Evolutionary conservation across 306 rosid genomes (phyloP), one percentile per base, ranked within the genome.

Genomic region (Pyrus pyrifolia): DNA sequence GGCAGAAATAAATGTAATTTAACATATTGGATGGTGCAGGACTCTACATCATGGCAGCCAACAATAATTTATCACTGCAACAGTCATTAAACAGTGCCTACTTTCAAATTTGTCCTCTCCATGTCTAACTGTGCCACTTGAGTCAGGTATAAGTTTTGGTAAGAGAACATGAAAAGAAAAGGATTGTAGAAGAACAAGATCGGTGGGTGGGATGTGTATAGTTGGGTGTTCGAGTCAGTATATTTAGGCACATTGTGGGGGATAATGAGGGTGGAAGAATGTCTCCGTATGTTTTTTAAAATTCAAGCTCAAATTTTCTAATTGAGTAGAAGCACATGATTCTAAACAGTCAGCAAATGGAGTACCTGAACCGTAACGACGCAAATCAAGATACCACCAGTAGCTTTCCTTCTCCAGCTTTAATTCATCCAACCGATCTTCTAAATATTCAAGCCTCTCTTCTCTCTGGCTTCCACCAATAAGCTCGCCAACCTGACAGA

Each of bases 341-440:
- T 42, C 66, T 68, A 19, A 46, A 21, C 5, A 75, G 58, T 25
- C n/a, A 23, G 18, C 42, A 38, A 75, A 52, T 69, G 12, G 9
- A 29, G 59, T 45, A 94, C 98, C 98, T 84, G 98, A 92, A 55
- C 98, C 98, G 74, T 94, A 92, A 73, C 98, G 95, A 75, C 97
- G 98, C 85, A 94, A 88, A 85, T 94, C 98, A 81, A 94, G 97
- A 86, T 94, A 94, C 98, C 97, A 94, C 96, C 98, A 94, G 83
- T 85, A 90, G 80, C 87, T 82, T 14, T 94, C 96, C 87, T 86
- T 94, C 68, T 85, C 84, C 83, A 94, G 85, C 87, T 90, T 89
- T 81, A 92, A 82, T 51, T 92, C 93, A 79, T 94, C 98, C 61
- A 94, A 81, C 55, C 98, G 92, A 70, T 87, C 88, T 88, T 94